Evolutionary conservation across 306 rosid species (phyloP), one percentile per base, ranked within the genome.

Genomic region (Lathyrus tuberosus): DNA sequence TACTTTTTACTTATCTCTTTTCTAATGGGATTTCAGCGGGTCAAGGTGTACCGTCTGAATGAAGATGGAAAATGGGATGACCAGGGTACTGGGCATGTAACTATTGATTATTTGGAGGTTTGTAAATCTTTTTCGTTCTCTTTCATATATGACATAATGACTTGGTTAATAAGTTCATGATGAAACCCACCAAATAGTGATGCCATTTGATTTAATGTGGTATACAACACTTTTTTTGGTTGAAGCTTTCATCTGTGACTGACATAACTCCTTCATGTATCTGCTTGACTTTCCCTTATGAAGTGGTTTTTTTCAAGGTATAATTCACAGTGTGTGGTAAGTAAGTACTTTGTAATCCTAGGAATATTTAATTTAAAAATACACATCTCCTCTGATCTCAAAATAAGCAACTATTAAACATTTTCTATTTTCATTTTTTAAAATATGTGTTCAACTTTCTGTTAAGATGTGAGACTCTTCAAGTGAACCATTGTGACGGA

Each of bases 41-140:
- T 93, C 66, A 93, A 93, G 86, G 96, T 93, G 33, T 93, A 93
- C 76, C 98, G 98, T 35, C 76, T 93, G 77, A 90, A 78, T 81
- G 96, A 84, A n/a, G 97, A 86, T 70, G 98, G 93, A 40, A 93
- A 93, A 80, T 93, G 98, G 98, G 98, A 93, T 72, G 98, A 93
- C 78, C 97, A 90, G 83, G 98, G 98, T 68, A 93, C 98, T 71
- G 97, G 98, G 37, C 96, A 93, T 71, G 90, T 86, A 69, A 70
- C 88, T 77, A 89, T 93, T 74, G 97, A 93, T 83, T 93, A 85
- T 82, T 26, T 88, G 76, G 98, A 93, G 97, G 98, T 93, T 35
- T 73, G 84, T 84, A 80, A 46, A 22, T 60, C 52, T 61, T 61
- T 71, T 53, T 43, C 17, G 26, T 65, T 41, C 73, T 53, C 58